phyloP scores from a whole-genome alignment of 108 stramenopile species.

The Discostella stelligeroides region DNA sequence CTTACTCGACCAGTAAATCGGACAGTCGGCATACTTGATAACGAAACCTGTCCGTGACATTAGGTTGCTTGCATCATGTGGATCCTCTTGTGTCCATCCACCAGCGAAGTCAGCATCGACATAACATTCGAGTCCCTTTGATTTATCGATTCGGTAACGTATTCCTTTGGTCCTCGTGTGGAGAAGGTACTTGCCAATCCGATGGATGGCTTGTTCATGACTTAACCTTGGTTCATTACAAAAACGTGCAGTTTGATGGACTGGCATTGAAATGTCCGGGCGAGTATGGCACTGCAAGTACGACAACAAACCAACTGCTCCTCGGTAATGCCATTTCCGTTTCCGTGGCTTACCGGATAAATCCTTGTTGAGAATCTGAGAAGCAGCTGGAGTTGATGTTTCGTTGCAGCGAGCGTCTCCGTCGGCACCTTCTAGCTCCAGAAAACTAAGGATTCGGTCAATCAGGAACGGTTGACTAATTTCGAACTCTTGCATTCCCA shows the following conservation, averaged over 20 bases:
- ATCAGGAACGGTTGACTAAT: no score
- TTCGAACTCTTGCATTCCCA: no score
- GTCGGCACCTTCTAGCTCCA: no score
- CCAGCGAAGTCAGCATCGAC: conserved; percentile 56
- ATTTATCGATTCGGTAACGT: conserved; percentile 14
- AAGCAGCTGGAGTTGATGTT: no score
- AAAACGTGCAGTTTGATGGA: conserved; percentile 55
- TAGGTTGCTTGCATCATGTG: no score
- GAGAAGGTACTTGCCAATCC: conserved; percentile 51
- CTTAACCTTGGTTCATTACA: conserved; percentile 26
- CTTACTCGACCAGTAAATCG: no score
- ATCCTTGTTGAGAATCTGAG: no score
- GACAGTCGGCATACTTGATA: conserved; percentile 30
- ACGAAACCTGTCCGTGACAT: conserved; percentile 23
- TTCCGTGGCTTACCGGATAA: conserved; percentile 11
- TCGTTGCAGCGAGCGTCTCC: no score
- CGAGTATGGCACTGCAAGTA: conserved; percentile 34
- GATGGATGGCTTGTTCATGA: conserved; percentile 48
- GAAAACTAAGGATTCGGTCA: no score
- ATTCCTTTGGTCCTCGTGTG: conserved; percentile 30
- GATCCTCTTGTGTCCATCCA: conserved; percentile 25
- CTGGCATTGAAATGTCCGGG: no score
- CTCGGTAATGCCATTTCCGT: conserved; percentile 34
- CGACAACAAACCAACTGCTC: conserved; percentile 42
- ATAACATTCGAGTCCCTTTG: conserved; percentile 31